Evolutionary conservation across 768 basidiomycete species (phyloP), one percentile per base, ranked within the genome.

Genomic region (Ramaria sp.): DNA sequence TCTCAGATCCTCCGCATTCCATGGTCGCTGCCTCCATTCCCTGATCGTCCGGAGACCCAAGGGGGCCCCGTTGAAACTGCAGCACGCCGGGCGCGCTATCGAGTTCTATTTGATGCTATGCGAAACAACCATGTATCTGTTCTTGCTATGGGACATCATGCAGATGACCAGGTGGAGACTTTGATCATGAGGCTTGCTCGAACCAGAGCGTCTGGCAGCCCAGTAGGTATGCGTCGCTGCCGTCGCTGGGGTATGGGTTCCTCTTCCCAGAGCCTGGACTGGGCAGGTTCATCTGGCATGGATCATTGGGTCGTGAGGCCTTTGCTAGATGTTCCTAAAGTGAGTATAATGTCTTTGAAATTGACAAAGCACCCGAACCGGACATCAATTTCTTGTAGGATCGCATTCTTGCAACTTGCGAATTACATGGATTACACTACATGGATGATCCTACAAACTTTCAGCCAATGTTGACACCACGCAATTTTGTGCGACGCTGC

Each of bases 91-190:
- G 84, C 79, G 31, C 79, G 90, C 20, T 82, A 83, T 61, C 70
- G 71, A 47, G 51, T 74, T 10, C 61, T 88, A 38, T 78, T 80
- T 57, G 56, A 70, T n/a, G 68, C 64, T 0, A 78, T 88, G 78
- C 64, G 65, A 5, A 58, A 60, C 1, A 58, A 67, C 0, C 63
- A 72, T 0, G 67, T 74, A 3, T 61, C 72, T 15, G 65, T 74
- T 13, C 65, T 90, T 54, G 84, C 84, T 0, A 75, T 84, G 50
- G 90, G 79, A 0, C 90, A 92, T 62, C 90, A 92, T 64, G 77
- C 77, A 3, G 88, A 92, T 64, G 90, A 92, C 65, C 88, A 91
- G 65, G 77, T 91, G 10, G 90, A 92, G 66, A 92, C 90, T 0
- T 75, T 81, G 31, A 69, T 92, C 52, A 81, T 90, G 75, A 47